Evolutionary conservation across 306 rosid species (phyloP).

Genomic region (Phaseolus lunatus): DNA sequence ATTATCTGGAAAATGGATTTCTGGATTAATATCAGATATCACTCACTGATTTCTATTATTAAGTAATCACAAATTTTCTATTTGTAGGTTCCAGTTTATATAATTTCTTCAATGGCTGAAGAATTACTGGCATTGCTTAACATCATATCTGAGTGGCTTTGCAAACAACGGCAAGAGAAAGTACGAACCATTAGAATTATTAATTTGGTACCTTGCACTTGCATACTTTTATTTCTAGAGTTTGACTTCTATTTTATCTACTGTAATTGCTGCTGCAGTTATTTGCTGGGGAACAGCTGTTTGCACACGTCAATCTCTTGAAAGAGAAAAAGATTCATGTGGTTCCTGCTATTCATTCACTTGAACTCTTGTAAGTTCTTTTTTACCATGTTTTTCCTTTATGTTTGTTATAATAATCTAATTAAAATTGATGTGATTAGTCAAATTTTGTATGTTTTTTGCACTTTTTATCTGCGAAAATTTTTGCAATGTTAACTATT

Average conservation of each 20-base stretch:
- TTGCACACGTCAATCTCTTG: slow-evolving; percentile 65
- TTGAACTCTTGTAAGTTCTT: slow-evolving; percentile 69
- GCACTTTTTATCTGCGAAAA: neutral
- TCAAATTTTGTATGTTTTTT: neutral
- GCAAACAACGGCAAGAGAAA: slow-evolving; percentile 74
- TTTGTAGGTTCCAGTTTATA: slow-evolving; percentile 84
- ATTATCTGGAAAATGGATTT: slow-evolving; percentile 18
- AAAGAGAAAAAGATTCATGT: slow-evolving; percentile 74
- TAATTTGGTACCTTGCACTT: slow-evolving; percentile 32
- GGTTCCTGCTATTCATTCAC: slow-evolving; percentile 70
- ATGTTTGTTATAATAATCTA: neutral
- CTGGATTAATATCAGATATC: slow-evolving; percentile 14
- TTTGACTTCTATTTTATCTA: slow-evolving; percentile 35
- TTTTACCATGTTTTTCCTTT: slow-evolving; percentile 6
- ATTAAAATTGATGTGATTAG: slow-evolving; percentile 3
- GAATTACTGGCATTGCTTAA: slow-evolving; percentile 75
- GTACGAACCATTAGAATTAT: slow-evolving; percentile 45
- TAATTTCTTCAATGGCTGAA: slow-evolving; percentile 81
- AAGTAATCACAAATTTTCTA: slow-evolving; percentile 8
- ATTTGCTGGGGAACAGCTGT: slow-evolving; percentile 78
- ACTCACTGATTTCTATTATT: slow-evolving; percentile 12
- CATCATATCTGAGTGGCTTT: slow-evolving; percentile 84
- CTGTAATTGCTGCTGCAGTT: slow-evolving; percentile 60
- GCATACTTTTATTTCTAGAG: slow-evolving; percentile 36
- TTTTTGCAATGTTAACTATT: neutral